Evolutionary conservation across 768 basidiomycete genomes (phyloP).

Genomic region (Termitomyces sp.): DNA sequence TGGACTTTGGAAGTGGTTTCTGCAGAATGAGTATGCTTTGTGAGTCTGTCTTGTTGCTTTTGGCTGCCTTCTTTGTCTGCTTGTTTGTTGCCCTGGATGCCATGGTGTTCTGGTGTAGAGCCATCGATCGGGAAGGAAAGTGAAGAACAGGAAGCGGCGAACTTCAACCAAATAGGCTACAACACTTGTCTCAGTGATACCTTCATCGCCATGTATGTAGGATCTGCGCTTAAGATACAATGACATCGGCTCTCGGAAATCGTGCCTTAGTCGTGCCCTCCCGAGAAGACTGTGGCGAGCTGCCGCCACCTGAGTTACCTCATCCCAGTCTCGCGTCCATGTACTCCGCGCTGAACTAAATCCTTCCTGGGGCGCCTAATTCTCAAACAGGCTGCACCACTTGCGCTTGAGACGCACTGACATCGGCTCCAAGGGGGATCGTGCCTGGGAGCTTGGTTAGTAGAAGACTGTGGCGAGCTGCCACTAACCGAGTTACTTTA

Average conservation of each 20-base stretch:
- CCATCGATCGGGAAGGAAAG: not conserved
- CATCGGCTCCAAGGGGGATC: not conserved
- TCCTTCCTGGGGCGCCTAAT: too few relatives aligned
- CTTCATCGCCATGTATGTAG: not conserved
- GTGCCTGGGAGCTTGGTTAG: not conserved
- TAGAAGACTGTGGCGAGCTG: not conserved
- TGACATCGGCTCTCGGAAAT: not conserved
- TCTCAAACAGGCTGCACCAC: too few relatives aligned
- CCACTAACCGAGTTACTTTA: not conserved
- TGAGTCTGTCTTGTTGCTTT: too few relatives aligned
- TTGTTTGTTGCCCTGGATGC: too few relatives aligned
- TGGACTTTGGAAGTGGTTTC: not conserved
- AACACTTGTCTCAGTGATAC: not conserved
- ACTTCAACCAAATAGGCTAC: constrained; percentile 1
- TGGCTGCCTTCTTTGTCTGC: too few relatives aligned
- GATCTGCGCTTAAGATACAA: not conserved
- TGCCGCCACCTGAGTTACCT: not conserved
- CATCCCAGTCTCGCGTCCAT: not conserved
- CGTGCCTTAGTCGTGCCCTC: not conserved
- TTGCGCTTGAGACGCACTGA: not conserved
- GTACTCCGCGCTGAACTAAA: too few relatives aligned
- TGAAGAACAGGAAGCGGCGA: not conserved
- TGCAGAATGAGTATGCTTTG: not conserved
- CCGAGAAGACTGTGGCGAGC: not conserved
- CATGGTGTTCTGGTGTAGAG: not conserved